Evolutionary conservation across 2,329 filamentous ascomycete species (phyloP), one percentile per base, ranked within the genome.

Genomic region (Microdochium bolleyi): DNA sequence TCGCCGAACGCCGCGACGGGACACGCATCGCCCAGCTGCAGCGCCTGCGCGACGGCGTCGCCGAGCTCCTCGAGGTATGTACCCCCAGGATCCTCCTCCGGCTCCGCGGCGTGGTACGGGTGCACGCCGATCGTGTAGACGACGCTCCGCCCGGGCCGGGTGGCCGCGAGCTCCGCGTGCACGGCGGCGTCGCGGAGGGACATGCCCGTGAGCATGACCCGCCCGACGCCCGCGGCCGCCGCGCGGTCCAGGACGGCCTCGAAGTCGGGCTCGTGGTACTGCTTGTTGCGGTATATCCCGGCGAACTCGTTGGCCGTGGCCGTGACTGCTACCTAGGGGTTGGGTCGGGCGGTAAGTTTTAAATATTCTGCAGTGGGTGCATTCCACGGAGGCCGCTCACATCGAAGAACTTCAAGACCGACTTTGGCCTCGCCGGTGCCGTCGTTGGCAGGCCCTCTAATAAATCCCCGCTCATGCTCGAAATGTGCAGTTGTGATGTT

Each of bases 261-360:
- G 52, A 78, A 73, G 54, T 78, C 75, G 1, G 71, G 62, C 3
- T 67, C 61, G 49, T 78, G 76, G 50, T 75, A 73, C 53, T 75
- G 67, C 54, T 78, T 78, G 54, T 67, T 68, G 7, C 76, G 71
- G 54, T 79, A 79, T 52, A 74, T 67, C 14, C 75, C 76, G n/a
- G 71, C 68, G 52, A 77, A 78, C 54, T 79, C 72, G 9, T 68
- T 67, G 0, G 68, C 68, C 11, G 68, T 70, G 19, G 67, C 67
- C 10, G 68, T 70, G 2, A 70, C 67, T 16, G 68, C 68, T 9
- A 70, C 67, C 67, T 70, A 8, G 41, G 5, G 5, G 5, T 30
- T 30, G 5, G 5, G 27, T 30, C 27, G 11, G 27, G 11, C 27
- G 11, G 11, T n/a, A 30, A 30, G 27, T 11, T 30, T 30, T 11